Percentiles rank a stretch among this genome's conserved stretches.
phyloP scores from a whole-genome alignment of 208 protist species.

The Wallacemonas sp. region DNA sequence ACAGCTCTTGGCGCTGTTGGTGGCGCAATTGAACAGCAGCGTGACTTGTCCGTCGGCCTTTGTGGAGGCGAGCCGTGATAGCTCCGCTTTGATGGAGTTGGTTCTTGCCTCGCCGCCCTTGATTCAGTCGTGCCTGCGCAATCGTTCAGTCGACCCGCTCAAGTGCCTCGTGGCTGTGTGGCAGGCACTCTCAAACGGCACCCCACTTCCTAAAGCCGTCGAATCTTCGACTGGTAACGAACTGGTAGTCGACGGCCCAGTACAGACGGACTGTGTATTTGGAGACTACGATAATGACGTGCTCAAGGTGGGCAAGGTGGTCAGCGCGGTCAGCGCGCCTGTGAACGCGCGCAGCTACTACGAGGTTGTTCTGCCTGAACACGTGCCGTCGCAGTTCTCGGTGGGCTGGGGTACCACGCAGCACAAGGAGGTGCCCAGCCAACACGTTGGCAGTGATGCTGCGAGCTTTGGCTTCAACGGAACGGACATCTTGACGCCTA shows the following conservation, averaged over 20 bases:
- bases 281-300: constrained; percentile 68
- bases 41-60: constrained; percentile 22
- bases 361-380: constrained; percentile 79
- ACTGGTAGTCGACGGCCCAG: constrained; percentile 13
- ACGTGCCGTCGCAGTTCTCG: constrained; percentile 64
- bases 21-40: constrained; percentile 69
- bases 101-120: constrained; percentile 47
- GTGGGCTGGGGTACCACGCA: constrained; percentile 82
- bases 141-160: constrained; percentile 70
- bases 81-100: constrained; percentile 79
- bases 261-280: constrained; percentile 69
- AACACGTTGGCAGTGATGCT: constrained; percentile 86
- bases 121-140: constrained; percentile 30
- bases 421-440: constrained; percentile 78
- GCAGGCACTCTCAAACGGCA: constrained; percentile 41
- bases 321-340: constrained; percentile 44
- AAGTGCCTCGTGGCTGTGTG: constrained; percentile 82
- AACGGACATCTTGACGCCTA: constrained; percentile 55
- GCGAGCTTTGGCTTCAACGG: constrained; percentile 88
- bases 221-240: constrained; percentile 30
- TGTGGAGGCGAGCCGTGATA: constrained; percentile 58
- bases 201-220: constrained; percentile 62
- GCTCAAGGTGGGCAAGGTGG: constrained; percentile 87
- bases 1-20: constrained; percentile 71
- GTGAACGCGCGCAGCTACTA: constrained; percentile 79